Conservation (phyloP, 495 filamentous ascomycete genomes). For the Hypoxylon lienhwacheense region DNA sequence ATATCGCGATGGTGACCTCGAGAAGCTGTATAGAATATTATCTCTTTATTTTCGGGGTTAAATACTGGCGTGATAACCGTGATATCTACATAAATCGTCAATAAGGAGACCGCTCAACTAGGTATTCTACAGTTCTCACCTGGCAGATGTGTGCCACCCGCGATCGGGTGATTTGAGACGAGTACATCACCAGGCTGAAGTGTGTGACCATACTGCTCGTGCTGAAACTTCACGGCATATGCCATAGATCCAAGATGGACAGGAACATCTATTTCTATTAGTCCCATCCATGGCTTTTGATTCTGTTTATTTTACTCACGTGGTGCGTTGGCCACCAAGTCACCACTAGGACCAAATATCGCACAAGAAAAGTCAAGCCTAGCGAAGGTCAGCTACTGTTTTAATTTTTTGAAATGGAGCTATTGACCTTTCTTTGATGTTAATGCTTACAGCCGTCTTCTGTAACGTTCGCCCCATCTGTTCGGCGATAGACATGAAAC, state of each 20-base stretch:
- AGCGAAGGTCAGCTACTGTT: not conserved
- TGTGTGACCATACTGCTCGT: slow-evolving; percentile 13
- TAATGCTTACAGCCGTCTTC: slow-evolving; percentile 46
- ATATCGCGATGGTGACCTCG: slow-evolving; percentile 42
- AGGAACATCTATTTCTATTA: slow-evolving; percentile 9
- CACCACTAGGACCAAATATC: slow-evolving; percentile 45
- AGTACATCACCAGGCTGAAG: slow-evolving; percentile 34
- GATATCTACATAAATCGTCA: slow-evolving; percentile 17
- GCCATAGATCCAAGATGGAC: slow-evolving; percentile 37
- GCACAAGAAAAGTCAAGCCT: slow-evolving; percentile 50
- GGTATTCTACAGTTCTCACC: not conserved
- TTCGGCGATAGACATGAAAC: slow-evolving; percentile 49
- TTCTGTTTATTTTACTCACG: slow-evolving; percentile 20
- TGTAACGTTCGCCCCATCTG: slow-evolving; percentile 51
- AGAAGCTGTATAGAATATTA: slow-evolving; percentile 40
- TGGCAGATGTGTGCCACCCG: slow-evolving; percentile 37
- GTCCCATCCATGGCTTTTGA: slow-evolving; percentile 1
- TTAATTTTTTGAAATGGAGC: not conserved
- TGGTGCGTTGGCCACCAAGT: slow-evolving; percentile 48
- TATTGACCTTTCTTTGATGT: slow-evolving; percentile 44
- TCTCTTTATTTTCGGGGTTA: slow-evolving; percentile 19
- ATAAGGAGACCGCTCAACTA: not conserved
- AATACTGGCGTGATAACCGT: slow-evolving; percentile 38
- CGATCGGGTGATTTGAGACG: slow-evolving; percentile 31
- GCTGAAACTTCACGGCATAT: slow-evolving; percentile 33